Evolutionary conservation across 768 basidiomycete genomes (phyloP).

Genomic region (Porpolomopsis calyptriformis): DNA sequence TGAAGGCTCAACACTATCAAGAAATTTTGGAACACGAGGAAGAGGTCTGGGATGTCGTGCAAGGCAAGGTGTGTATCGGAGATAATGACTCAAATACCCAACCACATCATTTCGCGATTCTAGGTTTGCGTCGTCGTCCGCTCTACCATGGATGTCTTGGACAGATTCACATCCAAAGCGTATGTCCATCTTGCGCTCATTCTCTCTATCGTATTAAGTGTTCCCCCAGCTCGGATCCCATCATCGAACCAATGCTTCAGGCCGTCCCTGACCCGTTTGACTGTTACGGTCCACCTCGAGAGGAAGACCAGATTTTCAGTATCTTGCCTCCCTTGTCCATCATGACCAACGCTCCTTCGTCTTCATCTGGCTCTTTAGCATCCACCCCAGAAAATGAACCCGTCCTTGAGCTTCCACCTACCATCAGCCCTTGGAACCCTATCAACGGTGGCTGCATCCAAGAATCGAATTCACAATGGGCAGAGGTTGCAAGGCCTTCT

Average conservation of each 20-base stretch:
- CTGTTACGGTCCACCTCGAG: conserved; percentile 76
- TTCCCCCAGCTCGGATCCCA: conserved; percentile 61
- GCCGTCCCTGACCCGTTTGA: conserved; percentile 90
- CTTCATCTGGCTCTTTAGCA: conserved; percentile 50
- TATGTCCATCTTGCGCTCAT: conserved; percentile 31
- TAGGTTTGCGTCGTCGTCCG: conserved; percentile 76
- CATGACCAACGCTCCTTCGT: conserved; percentile 41
- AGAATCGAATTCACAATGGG: conserved; percentile 45
- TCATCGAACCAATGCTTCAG: conserved; percentile 85
- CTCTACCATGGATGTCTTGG: conserved; percentile 87
- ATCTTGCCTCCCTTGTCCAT: conserved; percentile 83
- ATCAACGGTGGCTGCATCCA: conserved; percentile 37
- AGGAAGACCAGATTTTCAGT: conserved; percentile 87
- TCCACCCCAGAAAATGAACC: conserved; percentile 34
- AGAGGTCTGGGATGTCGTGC: conserved; percentile 89
- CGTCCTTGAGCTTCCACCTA: conserved; percentile 25
- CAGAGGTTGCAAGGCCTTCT: conserved; percentile 30
- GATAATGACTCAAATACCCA: background rate
- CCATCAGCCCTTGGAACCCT: conserved; percentile 33
- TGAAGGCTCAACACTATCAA: conserved; percentile 78
- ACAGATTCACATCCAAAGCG: conserved; percentile 79
- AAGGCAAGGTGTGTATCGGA: conserved; percentile 51
- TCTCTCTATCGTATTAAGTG: conserved; percentile 5
- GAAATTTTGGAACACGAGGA: conserved; percentile 89
- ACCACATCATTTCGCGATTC: background rate